Conservation (phyloP, 1,284 basidiomycete species). For the Tilletia setariae region DNA sequence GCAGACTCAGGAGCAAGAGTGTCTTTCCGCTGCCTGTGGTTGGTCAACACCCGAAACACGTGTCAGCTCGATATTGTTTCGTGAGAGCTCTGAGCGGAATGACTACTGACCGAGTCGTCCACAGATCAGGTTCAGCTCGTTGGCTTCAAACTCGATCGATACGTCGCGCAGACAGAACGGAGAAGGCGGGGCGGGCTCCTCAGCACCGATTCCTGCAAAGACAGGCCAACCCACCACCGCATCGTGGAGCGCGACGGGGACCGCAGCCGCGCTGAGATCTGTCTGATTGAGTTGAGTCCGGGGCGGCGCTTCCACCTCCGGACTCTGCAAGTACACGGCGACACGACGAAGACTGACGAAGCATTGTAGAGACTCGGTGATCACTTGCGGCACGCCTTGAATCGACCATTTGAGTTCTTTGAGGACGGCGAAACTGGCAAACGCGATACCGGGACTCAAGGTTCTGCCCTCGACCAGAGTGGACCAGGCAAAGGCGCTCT, state of each 20-base stretch:
- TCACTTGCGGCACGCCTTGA: constrained; percentile 27
- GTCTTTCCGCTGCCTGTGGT: constrained; percentile 45
- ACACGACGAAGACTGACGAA: constrained; percentile 76
- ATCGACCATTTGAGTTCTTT: constrained; percentile 36
- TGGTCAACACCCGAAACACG: not conserved
- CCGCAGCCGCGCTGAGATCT: not conserved
- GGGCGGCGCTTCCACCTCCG: constrained; percentile 67
- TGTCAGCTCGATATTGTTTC: not conserved
- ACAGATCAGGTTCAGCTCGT: constrained; percentile 40
- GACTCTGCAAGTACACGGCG: constrained; percentile 66
- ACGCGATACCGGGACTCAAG: constrained; percentile 33
- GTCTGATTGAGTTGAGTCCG: not conserved
- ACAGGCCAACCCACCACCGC: not conserved
- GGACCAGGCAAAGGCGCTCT: constrained; percentile 38
- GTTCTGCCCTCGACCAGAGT: constrained; percentile 27
- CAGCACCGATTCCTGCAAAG: not conserved
- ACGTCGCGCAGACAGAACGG: constrained; percentile 36
- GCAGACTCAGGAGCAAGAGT: constrained; percentile 40
- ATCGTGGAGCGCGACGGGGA: not conserved
- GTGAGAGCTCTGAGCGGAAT: not conserved
- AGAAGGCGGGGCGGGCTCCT: not conserved
- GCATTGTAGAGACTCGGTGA: constrained; percentile 57
- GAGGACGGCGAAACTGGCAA: constrained; percentile 41
- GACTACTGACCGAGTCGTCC: constrained; percentile 21
- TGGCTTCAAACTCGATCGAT: constrained; percentile 29